Percentiles rank a stretch among this genome's conserved stretches.
Evolutionary conservation across 108 stramenopile species (phyloP).

Genomic region (Nannochloropsis oceanica): DNA sequence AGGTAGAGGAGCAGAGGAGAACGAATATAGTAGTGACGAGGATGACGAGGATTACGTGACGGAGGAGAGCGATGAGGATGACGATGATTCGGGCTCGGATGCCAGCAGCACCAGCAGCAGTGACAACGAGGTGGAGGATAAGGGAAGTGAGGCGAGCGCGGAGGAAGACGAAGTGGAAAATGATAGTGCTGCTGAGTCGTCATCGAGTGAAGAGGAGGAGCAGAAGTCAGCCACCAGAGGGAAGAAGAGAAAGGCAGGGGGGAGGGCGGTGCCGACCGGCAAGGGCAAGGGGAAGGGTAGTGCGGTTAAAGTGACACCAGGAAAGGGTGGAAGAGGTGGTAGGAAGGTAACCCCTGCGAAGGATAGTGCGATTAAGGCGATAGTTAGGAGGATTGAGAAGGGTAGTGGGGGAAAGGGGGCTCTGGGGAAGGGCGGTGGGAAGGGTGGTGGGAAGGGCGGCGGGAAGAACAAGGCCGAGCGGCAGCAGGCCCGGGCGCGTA

Average conservation of each 20-base stretch:
- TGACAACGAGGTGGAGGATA: no score
- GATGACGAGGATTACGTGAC: background rate
- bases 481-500: background rate
- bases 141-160: background rate
- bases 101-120: no score
- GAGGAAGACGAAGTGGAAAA: background rate
- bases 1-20: background rate
- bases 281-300: no score
- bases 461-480: background rate
- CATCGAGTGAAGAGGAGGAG: background rate
- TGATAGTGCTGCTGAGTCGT: background rate
- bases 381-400: no score
- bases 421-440: background rate
- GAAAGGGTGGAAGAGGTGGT: background rate
- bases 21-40: background rate
- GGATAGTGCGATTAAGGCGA: no score
- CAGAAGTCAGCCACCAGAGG: background rate
- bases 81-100: background rate
- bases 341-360: no score
- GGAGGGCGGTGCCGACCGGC: no score
- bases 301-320: background rate
- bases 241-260: background rate
- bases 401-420: background rate
- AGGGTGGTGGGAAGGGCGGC: no score
- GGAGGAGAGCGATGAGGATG: background rate